Percentiles rank a stretch among this genome's conserved stretches.
phyloP scores from a whole-genome alignment of 768 basidiomycete genomes.

The Mycena galericulata region DNA sequence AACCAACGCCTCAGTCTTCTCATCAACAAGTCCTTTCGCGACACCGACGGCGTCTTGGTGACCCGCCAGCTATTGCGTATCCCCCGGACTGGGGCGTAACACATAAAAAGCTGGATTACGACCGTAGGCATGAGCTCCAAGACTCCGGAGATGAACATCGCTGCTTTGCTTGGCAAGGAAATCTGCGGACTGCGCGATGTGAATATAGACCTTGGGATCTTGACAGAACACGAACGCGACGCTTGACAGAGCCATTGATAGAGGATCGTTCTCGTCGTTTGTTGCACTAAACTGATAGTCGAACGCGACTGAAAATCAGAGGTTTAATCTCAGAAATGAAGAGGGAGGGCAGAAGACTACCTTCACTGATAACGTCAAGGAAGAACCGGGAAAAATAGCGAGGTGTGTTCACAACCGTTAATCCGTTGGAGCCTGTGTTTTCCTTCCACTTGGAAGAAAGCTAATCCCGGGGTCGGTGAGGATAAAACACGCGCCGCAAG shows the following conservation, averaged over 20 bases:
- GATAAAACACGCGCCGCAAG: neutral
- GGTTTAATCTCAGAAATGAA: neutral
- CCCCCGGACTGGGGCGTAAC: no score
- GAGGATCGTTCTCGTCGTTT: no score
- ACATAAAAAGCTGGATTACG: constrained; percentile 10
- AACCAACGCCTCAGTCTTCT: constrained; percentile 59
- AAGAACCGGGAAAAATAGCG: no score
- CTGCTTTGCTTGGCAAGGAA: constrained; percentile 3
- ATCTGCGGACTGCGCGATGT: neutral
- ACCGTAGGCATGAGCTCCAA: constrained; percentile 13
- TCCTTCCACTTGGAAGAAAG: no score
- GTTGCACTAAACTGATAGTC: constrained; percentile 25
- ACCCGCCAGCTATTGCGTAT: no score
- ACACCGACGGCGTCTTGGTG: constrained; percentile 51
- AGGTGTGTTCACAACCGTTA: no score
- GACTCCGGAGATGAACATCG: constrained; percentile 15
- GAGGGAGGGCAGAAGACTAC: neutral
- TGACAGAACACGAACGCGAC: constrained; percentile 15
- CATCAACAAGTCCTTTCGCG: constrained; percentile 59
- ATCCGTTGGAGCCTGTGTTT: no score
- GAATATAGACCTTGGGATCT: neutral
- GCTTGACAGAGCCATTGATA: constrained; percentile 15
- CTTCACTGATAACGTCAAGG: constrained; percentile 26
- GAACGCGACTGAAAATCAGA: constrained; percentile 18
- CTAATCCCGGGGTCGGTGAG: neutral